Percentiles rank a stretch among this genome's conserved stretches.
Evolutionary conservation across 1,284 basidiomycete species (phyloP).

Genomic region (Mycena citricolor): DNA sequence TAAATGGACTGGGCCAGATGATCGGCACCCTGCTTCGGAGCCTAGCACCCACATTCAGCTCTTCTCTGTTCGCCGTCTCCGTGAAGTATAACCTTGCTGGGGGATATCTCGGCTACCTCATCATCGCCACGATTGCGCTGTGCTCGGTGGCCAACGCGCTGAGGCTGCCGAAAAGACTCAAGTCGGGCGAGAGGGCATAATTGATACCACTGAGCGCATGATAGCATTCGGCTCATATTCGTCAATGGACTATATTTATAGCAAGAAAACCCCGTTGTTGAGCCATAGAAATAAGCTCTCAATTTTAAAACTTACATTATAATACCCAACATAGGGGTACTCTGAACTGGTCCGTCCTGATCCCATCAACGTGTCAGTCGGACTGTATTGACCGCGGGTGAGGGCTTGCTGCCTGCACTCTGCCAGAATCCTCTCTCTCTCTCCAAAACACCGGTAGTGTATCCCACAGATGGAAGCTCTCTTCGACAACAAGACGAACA

Average conservation of each 20-base stretch:
- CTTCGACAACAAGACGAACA: constrained; percentile 48
- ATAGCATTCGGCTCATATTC: too few species aligned
- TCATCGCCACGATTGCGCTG: constrained; percentile 23
- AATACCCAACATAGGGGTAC: too few species aligned
- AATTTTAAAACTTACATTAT: too few species aligned
- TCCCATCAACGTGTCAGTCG: too few species aligned
- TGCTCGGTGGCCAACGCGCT: constrained; percentile 3
- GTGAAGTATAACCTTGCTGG: constrained; percentile 32
- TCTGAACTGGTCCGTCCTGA: too few species aligned
- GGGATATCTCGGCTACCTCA: constrained; percentile 37
- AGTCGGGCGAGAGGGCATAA: too few species aligned
- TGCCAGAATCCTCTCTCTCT: neutral
- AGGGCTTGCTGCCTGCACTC: too few species aligned
- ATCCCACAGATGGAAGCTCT: constrained; percentile 41
- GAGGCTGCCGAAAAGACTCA: constrained; percentile 4
- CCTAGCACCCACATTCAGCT: constrained; percentile 42
- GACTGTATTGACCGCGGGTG: too few species aligned
- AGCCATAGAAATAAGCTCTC: too few species aligned
- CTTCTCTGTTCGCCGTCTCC: constrained; percentile 40
- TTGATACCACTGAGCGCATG: too few species aligned
- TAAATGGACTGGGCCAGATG: constrained; percentile 46
- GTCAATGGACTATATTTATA: too few species aligned
- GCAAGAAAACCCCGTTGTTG: too few species aligned
- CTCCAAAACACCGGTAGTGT: neutral
- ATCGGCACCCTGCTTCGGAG: constrained; percentile 46